phyloP scores from a whole-genome alignment of 306 rosid species.

The Chamaecrista fasciculata region DNA sequence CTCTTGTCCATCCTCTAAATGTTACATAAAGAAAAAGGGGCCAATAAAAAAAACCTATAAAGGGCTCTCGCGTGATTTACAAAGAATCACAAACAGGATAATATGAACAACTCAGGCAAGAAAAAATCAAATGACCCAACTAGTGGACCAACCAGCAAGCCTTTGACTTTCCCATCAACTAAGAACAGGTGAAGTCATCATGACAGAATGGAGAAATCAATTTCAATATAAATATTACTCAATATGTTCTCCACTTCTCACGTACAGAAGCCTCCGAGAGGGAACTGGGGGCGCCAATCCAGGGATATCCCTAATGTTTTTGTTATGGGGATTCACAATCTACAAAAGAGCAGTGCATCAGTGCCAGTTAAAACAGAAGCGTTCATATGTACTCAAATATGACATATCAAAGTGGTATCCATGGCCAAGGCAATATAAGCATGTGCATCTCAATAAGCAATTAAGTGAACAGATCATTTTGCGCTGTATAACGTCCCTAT shows the following conservation, averaged over 20 bases:
- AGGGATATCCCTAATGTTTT: constrained; percentile 79
- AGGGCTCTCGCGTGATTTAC: constrained; percentile 51
- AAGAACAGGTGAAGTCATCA: constrained; percentile 28
- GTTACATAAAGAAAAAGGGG: constrained; percentile 45
- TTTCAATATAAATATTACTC: constrained; percentile 32
- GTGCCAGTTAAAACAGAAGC: neutral
- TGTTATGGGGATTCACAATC: constrained; percentile 88
- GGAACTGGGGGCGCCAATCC: constrained; percentile 98
- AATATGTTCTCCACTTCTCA: constrained; percentile 44
- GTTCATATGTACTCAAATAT: neutral
- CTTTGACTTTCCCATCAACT: constrained; percentile 33
- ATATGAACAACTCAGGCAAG: constrained; percentile 40
- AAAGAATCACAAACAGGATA: constrained; percentile 53
- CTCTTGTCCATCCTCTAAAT: constrained; percentile 25
- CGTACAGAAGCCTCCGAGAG: constrained; percentile 79
- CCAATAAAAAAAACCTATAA: constrained; percentile 40
- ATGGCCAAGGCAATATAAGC: neutral
- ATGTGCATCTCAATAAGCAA: neutral
- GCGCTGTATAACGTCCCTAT: neutral
- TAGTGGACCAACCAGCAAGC: constrained; percentile 36
- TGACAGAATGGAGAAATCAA: constrained; percentile 33
- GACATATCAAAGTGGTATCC: neutral
- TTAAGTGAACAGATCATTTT: constrained; percentile 11
- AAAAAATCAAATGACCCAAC: constrained; percentile 34
- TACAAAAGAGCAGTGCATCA: constrained; percentile 35